A percentile compares a stretch with the other conserved stretches of the same genome.
Conservation (phyloP, 768 basidiomycete species). For the Nevesoporus exiguus region DNA sequence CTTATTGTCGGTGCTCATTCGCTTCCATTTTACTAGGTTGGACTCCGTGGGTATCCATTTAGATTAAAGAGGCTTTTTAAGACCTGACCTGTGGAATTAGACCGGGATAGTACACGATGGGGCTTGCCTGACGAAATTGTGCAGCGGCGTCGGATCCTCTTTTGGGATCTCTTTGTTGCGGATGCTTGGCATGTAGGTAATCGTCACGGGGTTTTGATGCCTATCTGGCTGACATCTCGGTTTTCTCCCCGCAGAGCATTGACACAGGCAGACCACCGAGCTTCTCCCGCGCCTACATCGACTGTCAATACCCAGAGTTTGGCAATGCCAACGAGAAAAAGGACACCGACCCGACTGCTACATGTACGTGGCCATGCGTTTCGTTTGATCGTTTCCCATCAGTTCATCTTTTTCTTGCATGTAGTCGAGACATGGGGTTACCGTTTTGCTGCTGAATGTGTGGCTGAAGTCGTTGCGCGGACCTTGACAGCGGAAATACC, state of each 20-base stretch:
- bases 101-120: slow-evolving; percentile 67
- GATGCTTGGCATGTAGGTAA: slow-evolving; percentile 62
- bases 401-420: not conserved
- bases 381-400: not conserved
- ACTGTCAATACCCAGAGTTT: slow-evolving; percentile 56
- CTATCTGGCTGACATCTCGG: slow-evolving; percentile 8
- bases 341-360: slow-evolving; percentile 22
- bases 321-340: slow-evolving; percentile 5
- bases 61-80: slow-evolving; percentile 5
- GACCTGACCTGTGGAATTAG: slow-evolving; percentile 26
- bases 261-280: slow-evolving; percentile 69
- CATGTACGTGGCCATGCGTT: slow-evolving; percentile 26
- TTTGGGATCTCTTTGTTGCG: slow-evolving; percentile 76
- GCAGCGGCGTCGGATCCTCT: slow-evolving; percentile 60
- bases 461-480: slow-evolving; percentile 57
- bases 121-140: slow-evolving; percentile 59
- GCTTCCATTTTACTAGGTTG: slow-evolving; percentile 44
- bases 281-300: slow-evolving; percentile 61
- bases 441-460: slow-evolving; percentile 62
- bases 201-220: not conserved
- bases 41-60: slow-evolving; percentile 53
- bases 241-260: slow-evolving; percentile 45
- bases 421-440: slow-evolving; percentile 62
- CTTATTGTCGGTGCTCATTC: slow-evolving; percentile 10
- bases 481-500: slow-evolving; percentile 65